Evolutionary conservation across 805 yeast species (phyloP), one percentile per base, ranked within the genome.

Genomic region (Dipodascus albidus): DNA sequence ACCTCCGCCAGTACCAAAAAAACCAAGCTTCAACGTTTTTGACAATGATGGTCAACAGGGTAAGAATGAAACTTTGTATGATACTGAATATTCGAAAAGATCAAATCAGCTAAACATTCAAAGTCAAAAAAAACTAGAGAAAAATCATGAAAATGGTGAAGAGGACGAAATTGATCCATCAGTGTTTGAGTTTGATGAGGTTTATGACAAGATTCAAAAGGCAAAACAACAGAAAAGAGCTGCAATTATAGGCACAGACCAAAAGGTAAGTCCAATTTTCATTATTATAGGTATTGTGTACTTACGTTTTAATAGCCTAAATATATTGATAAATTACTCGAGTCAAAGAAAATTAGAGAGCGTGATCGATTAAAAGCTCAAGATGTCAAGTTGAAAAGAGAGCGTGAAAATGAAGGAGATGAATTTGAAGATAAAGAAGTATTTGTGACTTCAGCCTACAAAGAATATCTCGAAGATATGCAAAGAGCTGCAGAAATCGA

Each of bases 381-480:
- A 50, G 75, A 75, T 23, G 58, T 70, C 21, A 68, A 67, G 49
- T 56, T 66, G 6, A 72, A 68, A 42, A 61, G 67, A 44, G 76
- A 73, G 53, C 57, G 75, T 6, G 70, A 69, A 31, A 53, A 62
- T 20, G 79, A 75, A 54, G 73, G 72, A 2, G 72, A 69, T 41
- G 64, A 64, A 27, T 67, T 58, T 49, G 65, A 61, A 2, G 74
- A 64, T 19, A 73, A 69, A 50, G 77, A 75, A 49, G 71, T 64
- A 23, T 80, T 79, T 64, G 75, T 78, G 8, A 74, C 82, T 1
- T 62, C 69, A 1, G 74, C 75, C 0, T 81, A 80, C 59, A 70
- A 71, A 58, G 63, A 63, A 44, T 69, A 69, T 52, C 71, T 70
- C 57, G 65, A 66, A 41, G 70, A 64, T 48, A 53, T 65, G 21